phyloP scores from a whole-genome alignment of 345 rosid genomes.

The Syzygium aqueum region DNA sequence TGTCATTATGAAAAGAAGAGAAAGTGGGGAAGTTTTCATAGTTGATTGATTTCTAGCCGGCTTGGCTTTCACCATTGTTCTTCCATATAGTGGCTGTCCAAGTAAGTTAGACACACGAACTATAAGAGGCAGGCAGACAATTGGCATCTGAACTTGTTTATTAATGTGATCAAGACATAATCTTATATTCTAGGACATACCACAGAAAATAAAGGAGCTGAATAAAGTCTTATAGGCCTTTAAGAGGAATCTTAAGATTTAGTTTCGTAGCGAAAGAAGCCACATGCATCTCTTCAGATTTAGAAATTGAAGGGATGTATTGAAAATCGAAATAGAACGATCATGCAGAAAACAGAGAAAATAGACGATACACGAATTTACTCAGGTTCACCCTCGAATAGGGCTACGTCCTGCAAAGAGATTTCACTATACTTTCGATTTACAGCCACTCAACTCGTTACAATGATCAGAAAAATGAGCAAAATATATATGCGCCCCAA shows the following conservation, averaged over 20 bases:
- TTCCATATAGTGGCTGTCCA: background rate
- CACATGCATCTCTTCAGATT: no score
- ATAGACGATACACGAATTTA: no score
- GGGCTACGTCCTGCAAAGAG: no score
- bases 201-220: background rate
- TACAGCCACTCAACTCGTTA: no score
- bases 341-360: no score
- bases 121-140: background rate
- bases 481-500: no score
- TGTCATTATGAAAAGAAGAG: background rate
- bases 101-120: background rate
- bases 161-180: background rate
- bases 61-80: background rate
- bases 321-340: no score
- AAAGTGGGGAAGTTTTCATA: background rate
- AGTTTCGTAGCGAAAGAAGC: background rate
- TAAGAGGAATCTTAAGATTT: background rate
- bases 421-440: no score
- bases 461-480: no score
- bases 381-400: no score
- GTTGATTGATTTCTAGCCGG: background rate
- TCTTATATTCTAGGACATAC: background rate
- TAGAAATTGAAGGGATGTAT: no score
- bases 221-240: background rate
- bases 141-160: background rate